Conservation (phyloP, 1,139 yeast species). For the Eremothecium gossypii region DNA sequence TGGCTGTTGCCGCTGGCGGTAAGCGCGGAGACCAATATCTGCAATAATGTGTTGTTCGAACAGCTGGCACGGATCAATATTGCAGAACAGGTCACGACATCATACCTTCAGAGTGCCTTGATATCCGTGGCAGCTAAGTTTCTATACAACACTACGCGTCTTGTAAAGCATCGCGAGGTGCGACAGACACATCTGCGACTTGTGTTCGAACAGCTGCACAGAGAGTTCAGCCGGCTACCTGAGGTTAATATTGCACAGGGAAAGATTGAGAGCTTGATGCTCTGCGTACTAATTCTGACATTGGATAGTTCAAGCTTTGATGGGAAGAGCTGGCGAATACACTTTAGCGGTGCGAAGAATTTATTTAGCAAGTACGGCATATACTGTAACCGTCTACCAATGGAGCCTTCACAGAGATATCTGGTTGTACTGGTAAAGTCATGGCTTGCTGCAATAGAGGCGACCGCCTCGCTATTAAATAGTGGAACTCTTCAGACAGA, state of each 20-base stretch:
- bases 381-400: slow-evolving; percentile 4
- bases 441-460: slow-evolving; percentile 55
- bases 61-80: slow-evolving; percentile 19
- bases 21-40: slow-evolving; percentile 30
- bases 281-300: slow-evolving; percentile 51
- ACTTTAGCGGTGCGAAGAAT: slow-evolving; percentile 56
- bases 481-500: slow-evolving; percentile 46
- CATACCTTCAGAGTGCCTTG: slow-evolving; percentile 49
- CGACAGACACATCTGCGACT: slow-evolving; percentile 43
- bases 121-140: slow-evolving; percentile 51
- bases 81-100: slow-evolving; percentile 2
- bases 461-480: slow-evolving; percentile 42
- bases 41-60: slow-evolving; percentile 40
- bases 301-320: slow-evolving; percentile 47
- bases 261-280: slow-evolving; percentile 49
- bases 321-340: slow-evolving; percentile 56
- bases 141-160: slow-evolving; percentile 24
- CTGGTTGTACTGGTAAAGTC: slow-evolving; percentile 28
- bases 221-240: slow-evolving; percentile 32
- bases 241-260: slow-evolving; percentile 31
- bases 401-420: too few relatives aligned
- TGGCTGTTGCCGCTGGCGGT: slow-evolving; percentile 34
- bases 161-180: slow-evolving; percentile 37
- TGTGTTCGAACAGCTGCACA: slow-evolving; percentile 42
- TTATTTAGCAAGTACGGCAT: slow-evolving; percentile 41